Evolutionary conservation across 2,329 filamentous ascomycete genomes (phyloP), one percentile per base, ranked within the genome.

Genomic region (Botrytis squamosa): DNA sequence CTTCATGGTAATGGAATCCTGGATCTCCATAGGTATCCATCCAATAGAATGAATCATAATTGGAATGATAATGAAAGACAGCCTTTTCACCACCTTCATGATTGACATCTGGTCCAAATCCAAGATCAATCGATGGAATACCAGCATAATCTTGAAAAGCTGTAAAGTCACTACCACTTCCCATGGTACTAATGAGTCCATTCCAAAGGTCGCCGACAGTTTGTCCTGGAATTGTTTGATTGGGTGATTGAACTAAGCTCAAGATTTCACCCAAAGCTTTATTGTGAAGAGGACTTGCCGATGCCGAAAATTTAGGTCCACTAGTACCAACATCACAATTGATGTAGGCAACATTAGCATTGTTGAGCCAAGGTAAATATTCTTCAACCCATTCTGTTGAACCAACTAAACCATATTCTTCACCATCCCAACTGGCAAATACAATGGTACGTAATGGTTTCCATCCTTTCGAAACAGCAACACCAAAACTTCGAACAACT

Each of bases 321-420:
- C 81, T 79, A 7, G 87, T 85, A 4, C 88, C 93, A 10, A 94
- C 89, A 79, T 96, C 93, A 42, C 96, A 89, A 78, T 97, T 97
- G 71, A 97, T 84, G 77, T 97, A 97, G 89, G 69, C 80, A 10
- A 97, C 88, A 12, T 91, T 89, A 0, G 90, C 88, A 25, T 88
- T 86, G 0, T 86, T 88, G 1, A 97, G 87, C 93, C 93, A 96
- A 0, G 91, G 89, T 1, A 94, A 82, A 74, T 93, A 91, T 74
- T 97, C 93, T 80, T 97, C 93, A 0, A 97, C 92, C 92, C 93
- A 97, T 80, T 97, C 93, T 0, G 93, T 95, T 5, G 91, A 93
- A 1, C 93, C 94, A 12, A 97, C 82, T 1, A 96, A 84, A 0
- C 92, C 93, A 78, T 95, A 95, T 82, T 97, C 93, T 81, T 93